Conservation (phyloP, 2,329 filamentous ascomycete species). For the Ceratocystiopsis sp. region DNA sequence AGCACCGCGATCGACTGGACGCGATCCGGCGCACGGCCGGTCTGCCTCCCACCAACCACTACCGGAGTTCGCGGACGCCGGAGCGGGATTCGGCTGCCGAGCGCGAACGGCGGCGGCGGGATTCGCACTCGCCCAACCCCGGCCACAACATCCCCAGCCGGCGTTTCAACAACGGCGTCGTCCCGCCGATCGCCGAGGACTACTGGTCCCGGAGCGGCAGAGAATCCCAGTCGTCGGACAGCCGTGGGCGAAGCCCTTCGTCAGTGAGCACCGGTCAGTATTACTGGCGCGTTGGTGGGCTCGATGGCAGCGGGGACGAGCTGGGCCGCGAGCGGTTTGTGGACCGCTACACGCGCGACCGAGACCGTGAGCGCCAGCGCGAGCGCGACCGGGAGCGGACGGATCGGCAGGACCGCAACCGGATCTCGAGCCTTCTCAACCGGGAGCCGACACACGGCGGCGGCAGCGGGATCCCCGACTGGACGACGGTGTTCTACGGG, state of each 20-base stretch:
- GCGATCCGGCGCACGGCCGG: no score
- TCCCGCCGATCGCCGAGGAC: background rate
- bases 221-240: no score
- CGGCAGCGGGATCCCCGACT: background rate
- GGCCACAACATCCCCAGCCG: background rate
- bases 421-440: no score
- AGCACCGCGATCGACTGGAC: background rate
- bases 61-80: conserved; percentile 6
- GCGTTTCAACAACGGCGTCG: background rate
- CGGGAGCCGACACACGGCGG: background rate
- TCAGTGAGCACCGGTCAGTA: no score
- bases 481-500: no score
- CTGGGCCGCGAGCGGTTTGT: background rate
- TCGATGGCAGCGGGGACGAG: no score
- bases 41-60: background rate
- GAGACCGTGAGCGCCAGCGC: background rate
- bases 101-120: conserved; percentile 7
- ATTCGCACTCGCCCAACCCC: conserved; percentile 8
- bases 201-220: background rate
- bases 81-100: conserved; percentile 2
- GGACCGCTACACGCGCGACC: background rate
- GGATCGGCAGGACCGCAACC: no score
- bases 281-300: no score
- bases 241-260: no score
- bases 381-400: background rate